Conservation (phyloP, 768 basidiomycete species). For the Termitomyces bulborhizus region DNA sequence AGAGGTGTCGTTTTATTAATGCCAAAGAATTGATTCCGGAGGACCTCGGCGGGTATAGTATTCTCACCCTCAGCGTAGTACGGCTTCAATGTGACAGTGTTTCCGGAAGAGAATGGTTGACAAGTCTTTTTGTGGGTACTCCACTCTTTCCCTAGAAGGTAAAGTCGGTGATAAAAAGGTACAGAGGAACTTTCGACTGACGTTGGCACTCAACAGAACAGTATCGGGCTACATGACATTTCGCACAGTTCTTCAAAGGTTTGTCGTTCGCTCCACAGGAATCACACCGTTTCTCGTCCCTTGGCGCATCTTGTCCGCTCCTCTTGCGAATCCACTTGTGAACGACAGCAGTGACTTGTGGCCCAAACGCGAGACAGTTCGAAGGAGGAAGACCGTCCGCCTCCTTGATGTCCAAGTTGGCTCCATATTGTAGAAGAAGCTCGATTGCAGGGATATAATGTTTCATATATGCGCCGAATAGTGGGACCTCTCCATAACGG, state of each 20-base stretch:
- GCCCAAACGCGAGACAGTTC: constrained; percentile 29
- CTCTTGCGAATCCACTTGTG: constrained; percentile 42
- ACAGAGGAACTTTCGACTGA: constrained; percentile 20
- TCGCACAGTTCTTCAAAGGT: constrained; percentile 34
- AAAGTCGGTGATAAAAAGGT: not conserved
- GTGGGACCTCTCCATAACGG: constrained; percentile 40
- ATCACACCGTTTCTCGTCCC: constrained; percentile 41
- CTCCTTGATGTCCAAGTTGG: constrained; percentile 34
- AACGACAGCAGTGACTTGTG: constrained; percentile 36
- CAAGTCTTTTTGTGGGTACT: constrained; percentile 40
- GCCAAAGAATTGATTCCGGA: constrained; percentile 23
- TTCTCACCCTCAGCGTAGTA: constrained; percentile 21
- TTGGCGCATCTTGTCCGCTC: constrained; percentile 33
- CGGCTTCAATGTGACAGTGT: constrained; percentile 42
- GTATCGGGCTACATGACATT: constrained; percentile 42
- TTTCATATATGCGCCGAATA: constrained; percentile 26
- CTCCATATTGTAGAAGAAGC: constrained; percentile 43
- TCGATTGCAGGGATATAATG: constrained; percentile 29
- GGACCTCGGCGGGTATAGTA: constrained; percentile 19
- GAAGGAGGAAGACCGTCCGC: constrained; percentile 31
- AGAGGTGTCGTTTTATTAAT: constrained; percentile 18
- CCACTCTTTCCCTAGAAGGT: constrained; percentile 40
- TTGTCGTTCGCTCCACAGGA: constrained; percentile 21
- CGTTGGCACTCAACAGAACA: constrained; percentile 53
- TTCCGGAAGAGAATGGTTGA: constrained; percentile 33